Evolutionary conservation across 306 rosid genomes (phyloP).

Genomic region (Glycine soja): DNA sequence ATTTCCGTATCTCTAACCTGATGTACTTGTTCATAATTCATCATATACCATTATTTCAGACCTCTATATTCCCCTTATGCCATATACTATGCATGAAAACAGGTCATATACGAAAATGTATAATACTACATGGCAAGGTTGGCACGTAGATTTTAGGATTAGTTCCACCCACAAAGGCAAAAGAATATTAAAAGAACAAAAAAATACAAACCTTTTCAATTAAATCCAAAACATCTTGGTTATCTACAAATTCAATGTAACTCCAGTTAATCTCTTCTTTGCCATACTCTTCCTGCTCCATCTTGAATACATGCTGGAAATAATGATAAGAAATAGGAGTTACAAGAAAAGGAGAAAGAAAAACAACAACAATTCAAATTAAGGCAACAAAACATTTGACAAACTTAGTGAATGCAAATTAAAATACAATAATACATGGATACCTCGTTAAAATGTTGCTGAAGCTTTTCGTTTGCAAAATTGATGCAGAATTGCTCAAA

Average conservation of each 20-base stretch:
- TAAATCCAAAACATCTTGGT: slow-evolving; percentile 96
- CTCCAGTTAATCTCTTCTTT: slow-evolving; percentile 99
- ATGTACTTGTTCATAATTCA: slow-evolving; percentile 20
- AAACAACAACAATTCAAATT: slow-evolving; percentile 26
- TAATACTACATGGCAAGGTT: slow-evolving; percentile 2
- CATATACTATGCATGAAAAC: slow-evolving; percentile 39
- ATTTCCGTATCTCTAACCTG: slow-evolving; percentile 35
- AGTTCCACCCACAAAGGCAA: slow-evolving; percentile 21
- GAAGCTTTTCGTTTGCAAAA: slow-evolving; percentile 99
- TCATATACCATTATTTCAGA: slow-evolving; percentile 27
- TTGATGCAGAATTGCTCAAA: slow-evolving; percentile 99
- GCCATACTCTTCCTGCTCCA: slow-evolving; percentile 98
- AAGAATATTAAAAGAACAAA: background rate
- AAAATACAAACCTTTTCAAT: slow-evolving; percentile 80
- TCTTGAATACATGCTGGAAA: slow-evolving; percentile 96
- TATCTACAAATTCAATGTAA: slow-evolving; percentile 97
- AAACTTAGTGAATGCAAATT: slow-evolving; percentile 26
- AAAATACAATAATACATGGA: slow-evolving; percentile 12
- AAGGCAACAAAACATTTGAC: slow-evolving; percentile 7
- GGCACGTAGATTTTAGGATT: slow-evolving; percentile 3
- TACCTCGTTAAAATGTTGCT: slow-evolving; percentile 99
- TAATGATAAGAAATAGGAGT: slow-evolving; percentile 36
- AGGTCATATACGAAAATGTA: slow-evolving; percentile 21
- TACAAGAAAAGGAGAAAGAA: slow-evolving; percentile 21
- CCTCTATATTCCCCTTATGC: slow-evolving; percentile 8